Conservation (phyloP, 2,329 filamentous ascomycete genomes). For the Bretziella fagacearum region DNA sequence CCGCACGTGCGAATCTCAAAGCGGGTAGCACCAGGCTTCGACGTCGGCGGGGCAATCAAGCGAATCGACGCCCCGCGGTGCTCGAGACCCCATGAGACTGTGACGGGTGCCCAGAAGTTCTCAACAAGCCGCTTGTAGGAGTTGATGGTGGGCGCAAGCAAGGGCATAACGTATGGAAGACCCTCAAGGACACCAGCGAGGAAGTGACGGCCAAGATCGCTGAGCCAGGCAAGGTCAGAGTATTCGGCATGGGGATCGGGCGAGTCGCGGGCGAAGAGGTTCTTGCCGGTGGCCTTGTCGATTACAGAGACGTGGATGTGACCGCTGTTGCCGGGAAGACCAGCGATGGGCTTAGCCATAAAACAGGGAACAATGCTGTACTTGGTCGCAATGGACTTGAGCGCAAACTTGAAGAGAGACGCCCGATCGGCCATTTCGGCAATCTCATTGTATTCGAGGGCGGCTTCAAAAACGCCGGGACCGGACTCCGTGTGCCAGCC, state of each 20-base stretch:
- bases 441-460: constrained; percentile 79
- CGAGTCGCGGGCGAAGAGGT: constrained; percentile 60
- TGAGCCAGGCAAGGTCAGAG: constrained; percentile 61
- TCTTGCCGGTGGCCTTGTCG: constrained; percentile 56
- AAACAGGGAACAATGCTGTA: constrained; percentile 92
- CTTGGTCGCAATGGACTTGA: constrained; percentile 73
- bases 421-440: constrained; percentile 82
- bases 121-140: constrained; percentile 96
- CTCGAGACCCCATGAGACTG: constrained; percentile 91
- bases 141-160: constrained; percentile 88
- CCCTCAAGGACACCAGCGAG: constrained; percentile 79
- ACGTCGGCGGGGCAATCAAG: constrained; percentile 73
- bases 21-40: constrained; percentile 68
- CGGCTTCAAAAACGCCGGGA: constrained; percentile 88
- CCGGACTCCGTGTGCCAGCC: constrained; percentile 94
- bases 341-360: constrained; percentile 92
- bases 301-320: constrained; percentile 91
- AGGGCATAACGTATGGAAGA: constrained; percentile 86
- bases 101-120: constrained; percentile 98
- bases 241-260: constrained; percentile 56
- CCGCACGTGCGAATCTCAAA: constrained; percentile 88
- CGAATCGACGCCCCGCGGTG: constrained; percentile 85
- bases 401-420: constrained; percentile 75
- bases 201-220: constrained; percentile 81
- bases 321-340: constrained; percentile 83